Percentiles rank a stretch among this genome's conserved stretches.
Evolutionary conservation across 2,329 filamentous ascomycete species (phyloP).

Genomic region (Fusarium armeniacum): DNA sequence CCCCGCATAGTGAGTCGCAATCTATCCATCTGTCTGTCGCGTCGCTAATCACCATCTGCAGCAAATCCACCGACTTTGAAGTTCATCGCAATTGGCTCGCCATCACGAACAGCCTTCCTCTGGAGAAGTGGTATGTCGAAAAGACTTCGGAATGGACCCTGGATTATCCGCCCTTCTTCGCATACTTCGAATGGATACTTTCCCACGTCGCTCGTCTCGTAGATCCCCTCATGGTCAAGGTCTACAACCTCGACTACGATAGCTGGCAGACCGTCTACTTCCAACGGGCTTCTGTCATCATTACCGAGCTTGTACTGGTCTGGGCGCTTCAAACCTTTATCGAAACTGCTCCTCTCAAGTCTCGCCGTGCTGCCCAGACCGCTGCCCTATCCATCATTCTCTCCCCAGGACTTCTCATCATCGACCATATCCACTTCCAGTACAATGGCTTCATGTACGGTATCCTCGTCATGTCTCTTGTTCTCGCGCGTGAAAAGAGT

Average conservation of each 20-base stretch:
- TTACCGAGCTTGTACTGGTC: conserved; percentile 85
- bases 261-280: conserved; percentile 97
- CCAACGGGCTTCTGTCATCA: conserved; percentile 88
- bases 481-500: conserved; percentile 81
- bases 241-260: conserved; percentile 86
- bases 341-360: conserved; percentile 73
- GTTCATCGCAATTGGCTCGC: conserved; percentile 99
- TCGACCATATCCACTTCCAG: conserved; percentile 99
- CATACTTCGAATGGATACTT: conserved; percentile 94
- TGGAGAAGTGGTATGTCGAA: conserved; percentile 95
- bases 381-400: conserved; percentile 90
- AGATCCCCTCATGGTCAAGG: conserved; percentile 84
- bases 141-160: conserved; percentile 99
- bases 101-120: conserved; percentile 88
- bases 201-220: conserved; percentile 83
- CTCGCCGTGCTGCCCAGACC: conserved; percentile 84
- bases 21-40: conserved; percentile 5
- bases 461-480: conserved; percentile 86
- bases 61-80: conserved; percentile 99
- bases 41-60: conserved; percentile 56
- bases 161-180: conserved; percentile 98
- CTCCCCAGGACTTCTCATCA: conserved; percentile 93
- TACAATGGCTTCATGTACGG: conserved; percentile 99
- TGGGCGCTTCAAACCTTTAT: conserved; percentile 87
- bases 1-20: conserved; percentile 84